Evolutionary conservation across 768 basidiomycete species (phyloP).

Genomic region (Punctularia strigosozonata): DNA sequence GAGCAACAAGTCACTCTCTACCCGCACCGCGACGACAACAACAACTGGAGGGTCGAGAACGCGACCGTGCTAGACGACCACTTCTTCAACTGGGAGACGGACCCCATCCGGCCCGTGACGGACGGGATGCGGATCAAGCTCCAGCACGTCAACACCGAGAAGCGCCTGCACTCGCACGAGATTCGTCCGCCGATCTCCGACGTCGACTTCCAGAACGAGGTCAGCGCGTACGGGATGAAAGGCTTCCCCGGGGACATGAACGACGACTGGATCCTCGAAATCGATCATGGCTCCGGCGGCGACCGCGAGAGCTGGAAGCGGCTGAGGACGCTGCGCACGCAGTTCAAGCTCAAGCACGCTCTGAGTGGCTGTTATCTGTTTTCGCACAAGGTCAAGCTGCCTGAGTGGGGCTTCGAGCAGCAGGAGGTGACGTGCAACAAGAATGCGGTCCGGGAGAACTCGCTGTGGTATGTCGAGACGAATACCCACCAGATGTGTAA

Average conservation of each 20-base stretch:
- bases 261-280: slow-evolving; percentile 88
- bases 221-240: slow-evolving; percentile 84
- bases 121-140: slow-evolving; percentile 67
- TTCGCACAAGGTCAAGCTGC: slow-evolving; percentile 95
- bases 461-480: slow-evolving; percentile 92
- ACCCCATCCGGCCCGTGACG: slow-evolving; percentile 51
- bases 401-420: slow-evolving; percentile 96
- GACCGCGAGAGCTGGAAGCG: slow-evolving; percentile 61
- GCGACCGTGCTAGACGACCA: slow-evolving; percentile 37
- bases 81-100: slow-evolving; percentile 34
- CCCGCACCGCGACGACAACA: slow-evolving; percentile 96
- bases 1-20: slow-evolving; percentile 99
- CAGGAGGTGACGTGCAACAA: slow-evolving; percentile 99
- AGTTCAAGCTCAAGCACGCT: slow-evolving; percentile 73
- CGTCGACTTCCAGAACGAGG: slow-evolving; percentile 98
- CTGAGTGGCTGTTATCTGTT: slow-evolving; percentile 94
- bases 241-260: slow-evolving; percentile 84
- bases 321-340: slow-evolving; percentile 68
- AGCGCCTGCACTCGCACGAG: slow-evolving; percentile 91
- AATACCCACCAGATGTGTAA: slow-evolving; percentile 58
- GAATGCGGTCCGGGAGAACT: slow-evolving; percentile 83
- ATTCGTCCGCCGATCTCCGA: slow-evolving; percentile 90
- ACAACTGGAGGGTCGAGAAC: slow-evolving; percentile 81
- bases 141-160: slow-evolving; percentile 68
- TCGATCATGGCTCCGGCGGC: slow-evolving; percentile 38